phyloP scores from a whole-genome alignment of 768 basidiomycete genomes.

The Heimioporus sp. region DNA sequence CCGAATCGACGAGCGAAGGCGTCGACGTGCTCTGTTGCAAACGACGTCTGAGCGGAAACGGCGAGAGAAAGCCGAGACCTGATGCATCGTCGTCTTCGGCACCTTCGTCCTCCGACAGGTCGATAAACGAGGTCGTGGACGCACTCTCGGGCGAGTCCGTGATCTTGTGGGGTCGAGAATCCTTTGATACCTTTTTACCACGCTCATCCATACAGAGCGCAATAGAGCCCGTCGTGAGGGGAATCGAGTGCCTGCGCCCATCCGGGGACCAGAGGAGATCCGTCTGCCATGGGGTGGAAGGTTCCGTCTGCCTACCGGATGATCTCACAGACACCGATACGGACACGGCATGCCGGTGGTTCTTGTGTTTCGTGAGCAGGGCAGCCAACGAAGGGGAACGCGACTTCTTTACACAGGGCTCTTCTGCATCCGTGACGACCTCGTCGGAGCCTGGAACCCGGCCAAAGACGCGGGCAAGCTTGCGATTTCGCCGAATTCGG shows the following conservation, averaged over 20 bases:
- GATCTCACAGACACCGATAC: constrained; percentile 25
- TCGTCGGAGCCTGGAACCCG: constrained; percentile 53
- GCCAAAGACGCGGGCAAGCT: constrained; percentile 80
- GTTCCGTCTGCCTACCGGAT: constrained; percentile 20
- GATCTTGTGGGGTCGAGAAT: constrained; percentile 5
- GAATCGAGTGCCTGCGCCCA: constrained; percentile 54
- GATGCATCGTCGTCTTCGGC: constrained; percentile 33
- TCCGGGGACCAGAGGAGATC: constrained; percentile 28
- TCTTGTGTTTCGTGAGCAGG: constrained; percentile 29
- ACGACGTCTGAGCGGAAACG: constrained; percentile 20
- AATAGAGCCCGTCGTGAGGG: constrained; percentile 48
- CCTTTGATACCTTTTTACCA: neutral
- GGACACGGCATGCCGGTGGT: constrained; percentile 32
- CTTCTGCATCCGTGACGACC: constrained; percentile 22
- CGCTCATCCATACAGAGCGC: constrained; percentile 22
- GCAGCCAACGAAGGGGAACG: constrained; percentile 25
- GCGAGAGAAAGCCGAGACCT: constrained; percentile 28
- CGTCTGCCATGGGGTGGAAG: constrained; percentile 34
- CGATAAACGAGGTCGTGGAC: constrained; percentile 50
- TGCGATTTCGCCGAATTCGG: constrained; percentile 69
- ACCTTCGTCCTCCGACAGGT: constrained; percentile 64
- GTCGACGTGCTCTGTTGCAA: constrained; percentile 38
- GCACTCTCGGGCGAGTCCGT: constrained; percentile 15
- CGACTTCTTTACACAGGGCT: constrained; percentile 22
- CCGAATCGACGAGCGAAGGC: constrained; percentile 47